Evolutionary conservation across 345 rosid genomes (phyloP).

Genomic region (Bretschneidera sinensis): DNA sequence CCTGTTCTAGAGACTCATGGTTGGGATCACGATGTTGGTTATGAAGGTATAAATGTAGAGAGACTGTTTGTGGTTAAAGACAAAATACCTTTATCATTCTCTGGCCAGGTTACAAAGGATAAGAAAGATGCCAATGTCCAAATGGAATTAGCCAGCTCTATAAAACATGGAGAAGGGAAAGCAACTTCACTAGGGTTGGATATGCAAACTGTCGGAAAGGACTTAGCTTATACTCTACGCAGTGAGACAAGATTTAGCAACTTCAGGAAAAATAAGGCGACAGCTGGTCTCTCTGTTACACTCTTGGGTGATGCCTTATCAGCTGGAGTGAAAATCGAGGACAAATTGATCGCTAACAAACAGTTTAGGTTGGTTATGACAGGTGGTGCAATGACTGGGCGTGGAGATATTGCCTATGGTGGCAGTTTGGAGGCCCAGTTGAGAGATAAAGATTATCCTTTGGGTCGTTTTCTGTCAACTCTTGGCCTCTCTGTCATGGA

Average conservation of each 20-base stretch:
- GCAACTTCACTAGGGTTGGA: slow-evolving; percentile 84
- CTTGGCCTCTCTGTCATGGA: slow-evolving; percentile 93
- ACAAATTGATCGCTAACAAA: slow-evolving; percentile 62
- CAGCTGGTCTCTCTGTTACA: slow-evolving; percentile 83
- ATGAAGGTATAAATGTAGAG: slow-evolving; percentile 89
- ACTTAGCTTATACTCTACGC: slow-evolving; percentile 74
- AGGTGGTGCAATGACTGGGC: slow-evolving; percentile 85
- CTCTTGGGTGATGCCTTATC: slow-evolving; percentile 73
- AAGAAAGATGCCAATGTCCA: slow-evolving; percentile 91
- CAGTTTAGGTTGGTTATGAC: slow-evolving; percentile 64
- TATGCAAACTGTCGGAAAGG: slow-evolving; percentile 93
- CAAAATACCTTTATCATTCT: slow-evolving; percentile 69
- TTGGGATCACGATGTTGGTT: slow-evolving; percentile 99
- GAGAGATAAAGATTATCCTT: slow-evolving; percentile 78
- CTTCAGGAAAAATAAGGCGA: slow-evolving; percentile 71
- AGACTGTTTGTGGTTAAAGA: slow-evolving; percentile 71
- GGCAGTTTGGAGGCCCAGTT: slow-evolving; percentile 88
- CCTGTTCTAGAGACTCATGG: slow-evolving; percentile 97
- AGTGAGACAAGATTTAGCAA: slow-evolving; percentile 70
- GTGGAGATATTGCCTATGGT: slow-evolving; percentile 86
- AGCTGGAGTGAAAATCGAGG: slow-evolving; percentile 81
- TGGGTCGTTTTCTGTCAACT: slow-evolving; percentile 67
- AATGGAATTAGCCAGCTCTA: slow-evolving; percentile 73
- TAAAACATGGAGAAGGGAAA: slow-evolving; percentile 82
- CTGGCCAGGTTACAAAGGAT: slow-evolving; percentile 86